Evolutionary conservation across 2,329 filamentous ascomycete species (phyloP), one percentile per base, ranked within the genome.

Genomic region (Trichoderma brevicompactum): DNA sequence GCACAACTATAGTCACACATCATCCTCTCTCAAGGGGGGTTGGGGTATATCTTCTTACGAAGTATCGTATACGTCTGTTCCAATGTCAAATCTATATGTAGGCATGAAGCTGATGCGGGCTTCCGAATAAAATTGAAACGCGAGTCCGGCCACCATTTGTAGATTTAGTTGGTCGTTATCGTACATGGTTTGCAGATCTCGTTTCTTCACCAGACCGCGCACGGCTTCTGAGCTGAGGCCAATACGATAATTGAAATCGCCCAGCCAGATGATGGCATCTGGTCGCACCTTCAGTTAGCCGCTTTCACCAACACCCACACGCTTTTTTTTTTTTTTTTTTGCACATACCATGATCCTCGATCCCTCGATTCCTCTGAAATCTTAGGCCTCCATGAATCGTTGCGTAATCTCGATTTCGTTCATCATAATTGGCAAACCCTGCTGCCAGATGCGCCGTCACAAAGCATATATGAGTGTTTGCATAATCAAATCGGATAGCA

Each of bases 221-320:
- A 92, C 92, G 66, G 85, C 88, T 44, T 97, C 92, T 69, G 92
- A 88, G 50, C 84, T 85, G 65, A 98, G 83, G 1, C 94, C 94
- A 71, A 99, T 96, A 17, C 95, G 90, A 77, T 99, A 99, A 75
- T 99, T 99, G 81, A 99, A 99, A 76, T 99, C 95, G 5, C 95
- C 95, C 48, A 97, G 85, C 94, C 95, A 99, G 61, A 97, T 89
- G 41, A 98, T 89, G 23, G 91, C 85, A 70, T 89, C 87, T 84
- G 12, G 23, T 50, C 17, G 10, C 41, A 44, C 58, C 34, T 15
- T 13, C 23, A 41, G n/a, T 43, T 52, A 55, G 12, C 36, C 7
- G 4, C 32, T 34, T 17, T 50, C 5, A 28, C 23, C 5, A 28
- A 4, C 19, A 8, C 13, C 28, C 36, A 8, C 5, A 34, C 23